These are phyloP conservation scores for Salix udensis DNA, from an alignment of 345 rosid species.

Conservation along the genomic window DNA sequence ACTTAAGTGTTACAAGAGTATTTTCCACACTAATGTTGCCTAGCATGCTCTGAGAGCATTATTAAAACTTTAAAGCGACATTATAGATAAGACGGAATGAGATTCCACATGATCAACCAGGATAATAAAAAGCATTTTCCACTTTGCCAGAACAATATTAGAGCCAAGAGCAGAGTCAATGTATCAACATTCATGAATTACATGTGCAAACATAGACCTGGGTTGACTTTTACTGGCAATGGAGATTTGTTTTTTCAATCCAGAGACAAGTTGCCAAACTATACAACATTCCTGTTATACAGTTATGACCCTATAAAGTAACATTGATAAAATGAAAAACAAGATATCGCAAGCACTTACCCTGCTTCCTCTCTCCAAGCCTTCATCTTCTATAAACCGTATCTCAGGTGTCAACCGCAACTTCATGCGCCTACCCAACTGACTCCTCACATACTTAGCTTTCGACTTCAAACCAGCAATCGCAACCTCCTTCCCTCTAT, in stretches of 20 bases:
- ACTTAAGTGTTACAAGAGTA: too few relatives aligned
- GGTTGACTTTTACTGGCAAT: background rate
- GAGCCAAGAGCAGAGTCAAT: background rate
- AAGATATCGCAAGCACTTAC: conserved; percentile 35
- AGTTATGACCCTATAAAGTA: too few relatives aligned
- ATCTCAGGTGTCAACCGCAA: conserved; percentile 84
- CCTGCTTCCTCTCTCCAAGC: conserved; percentile 90
- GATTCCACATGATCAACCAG: background rate
- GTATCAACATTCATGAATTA: background rate
- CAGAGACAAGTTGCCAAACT: too few relatives aligned
- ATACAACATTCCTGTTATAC: too few relatives aligned
- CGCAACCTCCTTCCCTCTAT: conserved; percentile 86
- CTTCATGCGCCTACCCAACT: conserved; percentile 86
- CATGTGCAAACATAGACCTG: background rate
- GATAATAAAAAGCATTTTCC: background rate
- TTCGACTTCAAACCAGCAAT: conserved; percentile 81
- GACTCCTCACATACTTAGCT: conserved; percentile 69
- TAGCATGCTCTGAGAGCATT: background rate
- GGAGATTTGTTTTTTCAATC: background rate
- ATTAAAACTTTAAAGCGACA: background rate
- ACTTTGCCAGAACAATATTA: background rate
- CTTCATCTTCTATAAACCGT: conserved; percentile 82
- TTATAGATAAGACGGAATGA: background rate
- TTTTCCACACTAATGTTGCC: too few relatives aligned
- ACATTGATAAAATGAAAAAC: background rate